Conservation (phyloP, 768 basidiomycete species). For the Kwoniella dejecticola region DNA sequence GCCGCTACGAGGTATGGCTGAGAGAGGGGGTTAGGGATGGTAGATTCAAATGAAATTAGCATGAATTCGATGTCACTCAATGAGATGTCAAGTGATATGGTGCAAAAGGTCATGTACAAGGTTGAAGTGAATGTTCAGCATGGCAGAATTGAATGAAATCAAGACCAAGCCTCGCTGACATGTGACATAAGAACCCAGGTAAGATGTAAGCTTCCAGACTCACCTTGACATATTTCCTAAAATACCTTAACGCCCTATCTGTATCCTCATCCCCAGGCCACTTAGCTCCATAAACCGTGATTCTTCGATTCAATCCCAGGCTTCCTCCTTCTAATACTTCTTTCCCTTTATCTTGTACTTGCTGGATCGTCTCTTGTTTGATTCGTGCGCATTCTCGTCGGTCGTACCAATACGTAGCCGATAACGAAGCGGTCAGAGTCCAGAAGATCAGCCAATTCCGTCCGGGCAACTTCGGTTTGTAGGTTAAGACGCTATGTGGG, state of each 20-base stretch:
- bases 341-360: slow-evolving; percentile 75
- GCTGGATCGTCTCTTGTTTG: slow-evolving; percentile 73
- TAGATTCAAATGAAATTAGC: neutral
- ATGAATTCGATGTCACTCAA: neutral
- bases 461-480: slow-evolving; percentile 81
- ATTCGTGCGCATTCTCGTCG: slow-evolving; percentile 76
- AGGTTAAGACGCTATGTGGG: slow-evolving; percentile 75
- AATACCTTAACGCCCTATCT: slow-evolving; percentile 78
- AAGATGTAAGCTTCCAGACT: too few relatives aligned
- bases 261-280: slow-evolving; percentile 96
- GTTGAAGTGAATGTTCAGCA: too few relatives aligned
- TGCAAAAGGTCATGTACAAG: neutral
- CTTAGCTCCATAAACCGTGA: slow-evolving; percentile 81
- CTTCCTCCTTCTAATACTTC: slow-evolving; percentile 63
- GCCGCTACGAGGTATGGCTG: slow-evolving; percentile 94
- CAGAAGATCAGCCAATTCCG: slow-evolving; percentile 95
- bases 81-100: neutral
- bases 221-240: slow-evolving; percentile 97
- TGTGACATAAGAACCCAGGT: too few relatives aligned
- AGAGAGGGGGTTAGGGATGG: too few relatives aligned
- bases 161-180: too few relatives aligned
- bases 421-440: slow-evolving; percentile 77
- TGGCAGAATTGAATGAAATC: too few relatives aligned
- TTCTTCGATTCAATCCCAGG: slow-evolving; percentile 71
- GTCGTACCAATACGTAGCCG: slow-evolving; percentile 74